Percentiles rank a stretch among this genome's conserved stretches.
Evolutionary conservation across 78 protist species (phyloP).

Genomic region (Dictyostelium discoideum): DNA sequence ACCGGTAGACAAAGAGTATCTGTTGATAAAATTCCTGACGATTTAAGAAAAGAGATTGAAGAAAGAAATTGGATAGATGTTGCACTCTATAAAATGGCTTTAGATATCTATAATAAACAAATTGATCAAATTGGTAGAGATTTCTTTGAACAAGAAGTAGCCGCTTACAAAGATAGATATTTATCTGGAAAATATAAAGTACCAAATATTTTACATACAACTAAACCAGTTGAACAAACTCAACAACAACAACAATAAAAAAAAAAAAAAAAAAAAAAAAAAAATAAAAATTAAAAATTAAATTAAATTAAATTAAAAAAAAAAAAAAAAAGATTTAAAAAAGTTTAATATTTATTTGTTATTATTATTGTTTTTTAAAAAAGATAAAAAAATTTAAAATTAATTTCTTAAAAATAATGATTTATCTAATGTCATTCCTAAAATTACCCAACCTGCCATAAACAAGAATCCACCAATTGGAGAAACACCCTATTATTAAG

Average conservation of each 20-base stretch:
- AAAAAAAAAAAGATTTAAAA: not conserved
- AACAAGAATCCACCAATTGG: slow-evolving; percentile 83
- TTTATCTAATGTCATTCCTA: slow-evolving; percentile 26
- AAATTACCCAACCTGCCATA: slow-evolving; percentile 73
- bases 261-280: not conserved
- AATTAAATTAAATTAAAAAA: not conserved
- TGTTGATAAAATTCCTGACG: slow-evolving; percentile 7
- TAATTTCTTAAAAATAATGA: not conserved
- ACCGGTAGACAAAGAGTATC: slow-evolving; percentile 44
- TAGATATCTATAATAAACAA: slow-evolving; percentile 21
- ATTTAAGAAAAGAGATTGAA: slow-evolving; percentile 39
- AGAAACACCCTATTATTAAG: slow-evolving; percentile 35
- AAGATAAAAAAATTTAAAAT: not conserved
- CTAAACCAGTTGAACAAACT: not conserved
- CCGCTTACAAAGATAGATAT: not conserved
- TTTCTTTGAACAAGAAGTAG: slow-evolving; percentile 8
- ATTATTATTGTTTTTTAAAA: too few species aligned
- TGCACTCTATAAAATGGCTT: slow-evolving; percentile 20
- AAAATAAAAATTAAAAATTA: not conserved
- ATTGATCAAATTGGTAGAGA: slow-evolving; percentile 39
- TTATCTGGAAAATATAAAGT: not conserved
- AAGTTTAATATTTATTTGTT: too few species aligned
- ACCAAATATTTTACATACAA: not conserved
- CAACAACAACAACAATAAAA: not conserved
- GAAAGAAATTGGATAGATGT: slow-evolving; percentile 38